A percentile compares a stretch with the other conserved stretches of the same genome.
Evolutionary conservation across 2,329 filamentous ascomycete genomes (phyloP).

Genomic region (Verticillium dahliae): DNA sequence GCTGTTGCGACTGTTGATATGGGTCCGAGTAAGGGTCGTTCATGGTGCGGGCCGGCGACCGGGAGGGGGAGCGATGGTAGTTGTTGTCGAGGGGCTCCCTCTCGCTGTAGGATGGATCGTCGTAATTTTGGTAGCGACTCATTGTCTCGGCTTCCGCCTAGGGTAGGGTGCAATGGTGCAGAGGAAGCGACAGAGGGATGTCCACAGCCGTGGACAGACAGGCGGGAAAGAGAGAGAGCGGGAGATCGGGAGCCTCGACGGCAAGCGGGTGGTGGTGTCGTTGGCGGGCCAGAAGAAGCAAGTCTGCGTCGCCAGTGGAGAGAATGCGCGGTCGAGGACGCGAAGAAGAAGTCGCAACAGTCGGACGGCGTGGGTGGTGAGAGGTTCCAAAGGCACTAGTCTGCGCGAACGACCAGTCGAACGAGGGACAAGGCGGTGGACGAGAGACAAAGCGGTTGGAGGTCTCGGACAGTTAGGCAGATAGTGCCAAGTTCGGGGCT

Average conservation of each 20-base stretch:
- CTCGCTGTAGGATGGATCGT: slow-evolving; percentile 10
- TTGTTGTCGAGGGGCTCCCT: slow-evolving; percentile 11
- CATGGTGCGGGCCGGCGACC: slow-evolving; percentile 3
- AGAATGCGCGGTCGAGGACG: neutral
- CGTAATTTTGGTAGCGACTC: slow-evolving; percentile 11
- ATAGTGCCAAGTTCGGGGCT: neutral
- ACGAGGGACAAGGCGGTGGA: neutral
- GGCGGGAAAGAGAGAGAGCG: neutral
- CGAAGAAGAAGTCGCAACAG: neutral
- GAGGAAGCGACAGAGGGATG: neutral
- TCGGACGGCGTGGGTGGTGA: too few relatives aligned
- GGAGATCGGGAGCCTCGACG: neutral
- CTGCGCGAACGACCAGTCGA: neutral
- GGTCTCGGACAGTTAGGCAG: neutral
- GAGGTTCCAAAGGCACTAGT: too few relatives aligned
- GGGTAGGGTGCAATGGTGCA: neutral
- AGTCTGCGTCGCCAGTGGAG: neutral
- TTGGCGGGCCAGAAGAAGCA: neutral
- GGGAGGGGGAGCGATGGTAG: slow-evolving; percentile 8
- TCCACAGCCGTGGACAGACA: neutral
- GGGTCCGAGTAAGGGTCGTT: slow-evolving; percentile 2
- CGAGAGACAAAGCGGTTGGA: neutral
- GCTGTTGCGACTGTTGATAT: slow-evolving; percentile 1
- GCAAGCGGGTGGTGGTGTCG: neutral
- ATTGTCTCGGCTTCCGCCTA: neutral